Evolutionary conservation across 139 green algal species (phyloP).

Genomic region (Ostreobium quekettii): DNA sequence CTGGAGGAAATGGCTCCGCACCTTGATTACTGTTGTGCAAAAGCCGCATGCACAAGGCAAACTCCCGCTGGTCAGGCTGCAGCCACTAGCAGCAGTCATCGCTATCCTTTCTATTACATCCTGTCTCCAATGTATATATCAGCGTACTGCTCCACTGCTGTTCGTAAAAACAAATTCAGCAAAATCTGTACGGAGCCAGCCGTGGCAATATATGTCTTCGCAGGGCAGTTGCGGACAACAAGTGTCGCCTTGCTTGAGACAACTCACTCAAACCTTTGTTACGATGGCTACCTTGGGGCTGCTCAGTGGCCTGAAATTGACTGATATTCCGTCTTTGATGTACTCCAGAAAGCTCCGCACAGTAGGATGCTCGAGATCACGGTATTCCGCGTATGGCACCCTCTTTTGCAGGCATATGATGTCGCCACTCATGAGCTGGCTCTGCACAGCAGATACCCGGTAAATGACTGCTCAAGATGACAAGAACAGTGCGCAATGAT

Average conservation of each 20-base stretch:
- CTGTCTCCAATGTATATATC: background rate
- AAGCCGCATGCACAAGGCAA: no score
- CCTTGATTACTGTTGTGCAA: no score
- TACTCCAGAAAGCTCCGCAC: conserved; percentile 61
- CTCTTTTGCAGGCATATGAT: conserved; percentile 3
- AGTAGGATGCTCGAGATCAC: conserved; percentile 20
- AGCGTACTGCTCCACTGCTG: no score
- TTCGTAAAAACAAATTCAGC: background rate
- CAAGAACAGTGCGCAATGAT: no score
- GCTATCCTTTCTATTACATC: background rate
- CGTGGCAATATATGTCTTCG: background rate
- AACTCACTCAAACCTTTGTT: background rate
- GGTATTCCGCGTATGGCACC: background rate
- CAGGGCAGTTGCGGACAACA: background rate
- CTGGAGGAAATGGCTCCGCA: no score
- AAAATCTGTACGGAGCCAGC: background rate
- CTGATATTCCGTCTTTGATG: conserved; percentile 38
- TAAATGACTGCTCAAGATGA: no score
- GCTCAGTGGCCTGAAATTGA: conserved; percentile 17
- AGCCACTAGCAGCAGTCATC: no score
- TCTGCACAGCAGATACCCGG: no score
- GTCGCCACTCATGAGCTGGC: conserved; percentile 1
- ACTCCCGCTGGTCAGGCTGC: no score
- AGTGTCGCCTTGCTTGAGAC: background rate
- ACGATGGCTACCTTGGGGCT: conserved; percentile 5